Conservation (phyloP, 2,329 filamentous ascomycete species). For the Alternaria postmessia region DNA sequence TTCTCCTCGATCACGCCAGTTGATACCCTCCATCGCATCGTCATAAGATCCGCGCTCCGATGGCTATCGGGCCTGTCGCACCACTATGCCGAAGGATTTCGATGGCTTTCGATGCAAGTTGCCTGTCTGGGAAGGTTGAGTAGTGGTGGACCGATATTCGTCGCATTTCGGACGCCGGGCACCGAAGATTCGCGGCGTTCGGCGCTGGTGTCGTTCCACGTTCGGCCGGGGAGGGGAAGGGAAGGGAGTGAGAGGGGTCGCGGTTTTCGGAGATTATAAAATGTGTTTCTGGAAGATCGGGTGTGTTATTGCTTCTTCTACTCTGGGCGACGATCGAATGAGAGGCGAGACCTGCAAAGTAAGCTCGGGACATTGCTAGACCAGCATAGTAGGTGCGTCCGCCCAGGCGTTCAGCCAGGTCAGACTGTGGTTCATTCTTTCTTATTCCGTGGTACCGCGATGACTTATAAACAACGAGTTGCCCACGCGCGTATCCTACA, state of each 20-base stretch:
- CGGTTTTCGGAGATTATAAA: background rate
- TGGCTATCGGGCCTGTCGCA: conserved; percentile 9
- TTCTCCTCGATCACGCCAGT: background rate
- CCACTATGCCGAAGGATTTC: conserved; percentile 8
- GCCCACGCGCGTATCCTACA: no score
- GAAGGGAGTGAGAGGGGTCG: background rate
- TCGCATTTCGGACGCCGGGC: background rate
- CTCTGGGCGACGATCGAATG: no score
- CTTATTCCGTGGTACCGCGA: no score
- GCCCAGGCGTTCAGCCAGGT: no score
- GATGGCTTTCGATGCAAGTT: background rate
- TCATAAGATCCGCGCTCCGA: conserved; percentile 4
- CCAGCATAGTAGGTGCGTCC: background rate
- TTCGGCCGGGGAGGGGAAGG: background rate
- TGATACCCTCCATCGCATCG: background rate
- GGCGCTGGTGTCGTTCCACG: background rate
- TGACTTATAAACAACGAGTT: no score
- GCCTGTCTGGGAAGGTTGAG: conserved; percentile 6
- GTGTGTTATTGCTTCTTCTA: background rate
- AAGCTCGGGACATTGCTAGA: background rate
- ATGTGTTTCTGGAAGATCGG: background rate
- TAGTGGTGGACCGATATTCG: background rate
- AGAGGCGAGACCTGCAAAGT: no score
- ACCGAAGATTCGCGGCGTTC: conserved; percentile 9
- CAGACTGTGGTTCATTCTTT: no score